Base-by-base conservation (phyloP, 169 alveolate genomes). In the Perkinsus marinus region DNA sequence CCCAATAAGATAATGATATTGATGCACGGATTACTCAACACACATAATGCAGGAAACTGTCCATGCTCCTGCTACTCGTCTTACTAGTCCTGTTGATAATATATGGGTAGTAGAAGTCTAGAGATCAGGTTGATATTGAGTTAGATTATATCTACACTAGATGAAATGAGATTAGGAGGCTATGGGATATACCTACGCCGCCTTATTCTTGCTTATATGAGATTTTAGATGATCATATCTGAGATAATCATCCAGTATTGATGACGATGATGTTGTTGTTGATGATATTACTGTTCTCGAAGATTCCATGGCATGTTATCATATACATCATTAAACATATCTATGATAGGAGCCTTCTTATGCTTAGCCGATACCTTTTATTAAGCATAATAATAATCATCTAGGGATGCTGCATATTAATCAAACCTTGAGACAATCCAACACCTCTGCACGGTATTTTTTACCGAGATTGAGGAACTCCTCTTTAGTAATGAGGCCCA, bases 291-390 rank as follows among this genome's bases (percentile, higher is more conserved):
- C 39, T 90, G 93, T 89, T 90, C 94, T 26, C 36, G 39, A 39
- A 96, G 92, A 34, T 94, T 91, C 95, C 95, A 95, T 69, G 96
- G 96, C 16, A 96, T 95, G 89, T 95, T 92, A 46, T 96, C 98
- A 94, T 96, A 98, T 30, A 98, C 99, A 94, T 97, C 98, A 90
- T 96, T 97, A 93, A 98, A 98, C 68, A 98, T 94, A 89, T 96
- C 96, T 79, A 95, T 94, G n/a, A 96, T 95, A 57, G 94, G 94
- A 89, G 95, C 92, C 46, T 95, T 93, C 90, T 95, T 95, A 92
- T 94, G 93, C 95, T 95, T 95, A 43, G 94, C 92, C 90, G 95
- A 93, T 36, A 92, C 91, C 39, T 93, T 91, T 90, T 95, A 97
- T 89, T 92, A 90, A 39, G 94, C 96, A 68, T 94, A 94, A 89